These are phyloP conservation scores for Agaricus subrufescens DNA, from an alignment of 768 basidiomycete species.

Conservation along the genomic window DNA sequence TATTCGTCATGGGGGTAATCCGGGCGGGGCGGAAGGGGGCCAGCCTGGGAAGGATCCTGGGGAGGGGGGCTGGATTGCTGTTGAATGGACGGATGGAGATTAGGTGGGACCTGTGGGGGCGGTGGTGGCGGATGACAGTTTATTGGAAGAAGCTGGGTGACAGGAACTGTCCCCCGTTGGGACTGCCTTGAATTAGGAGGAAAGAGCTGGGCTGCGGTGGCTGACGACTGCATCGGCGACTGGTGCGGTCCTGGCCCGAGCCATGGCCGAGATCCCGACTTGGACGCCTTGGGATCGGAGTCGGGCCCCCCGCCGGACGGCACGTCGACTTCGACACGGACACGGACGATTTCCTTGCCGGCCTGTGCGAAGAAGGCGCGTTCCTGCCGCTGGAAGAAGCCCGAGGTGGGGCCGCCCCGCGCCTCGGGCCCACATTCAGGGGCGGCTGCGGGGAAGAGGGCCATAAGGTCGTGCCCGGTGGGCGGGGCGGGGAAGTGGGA, in stretches of 20 bases:
- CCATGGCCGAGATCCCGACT: constrained; percentile 21
- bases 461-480: constrained; percentile 82
- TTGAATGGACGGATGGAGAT: constrained; percentile 28
- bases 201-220: constrained; percentile 22
- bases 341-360: constrained; percentile 72
- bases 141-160: constrained; percentile 30
- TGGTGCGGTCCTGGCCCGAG: constrained; percentile 15
- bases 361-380: constrained; percentile 79
- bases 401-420: constrained; percentile 61
- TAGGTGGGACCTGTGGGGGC: constrained; percentile 24
- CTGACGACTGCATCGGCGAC: constrained; percentile 28
- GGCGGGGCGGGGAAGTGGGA: constrained; percentile 67
- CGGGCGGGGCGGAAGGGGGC: constrained; percentile 26
- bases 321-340: constrained; percentile 66
- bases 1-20: constrained; percentile 44
- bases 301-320: constrained; percentile 26
- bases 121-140: constrained; percentile 25
- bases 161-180: constrained; percentile 26
- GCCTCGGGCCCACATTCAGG: constrained; percentile 54
- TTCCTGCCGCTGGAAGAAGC: constrained; percentile 72
- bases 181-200: constrained; percentile 29
- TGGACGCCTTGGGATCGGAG: constrained; percentile 21
- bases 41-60: constrained; percentile 34
- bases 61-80: constrained; percentile 33
- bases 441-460: constrained; percentile 70